Conservation (phyloP, 148 eudicot genomes). For the Vaccinium corymbosum region DNA sequence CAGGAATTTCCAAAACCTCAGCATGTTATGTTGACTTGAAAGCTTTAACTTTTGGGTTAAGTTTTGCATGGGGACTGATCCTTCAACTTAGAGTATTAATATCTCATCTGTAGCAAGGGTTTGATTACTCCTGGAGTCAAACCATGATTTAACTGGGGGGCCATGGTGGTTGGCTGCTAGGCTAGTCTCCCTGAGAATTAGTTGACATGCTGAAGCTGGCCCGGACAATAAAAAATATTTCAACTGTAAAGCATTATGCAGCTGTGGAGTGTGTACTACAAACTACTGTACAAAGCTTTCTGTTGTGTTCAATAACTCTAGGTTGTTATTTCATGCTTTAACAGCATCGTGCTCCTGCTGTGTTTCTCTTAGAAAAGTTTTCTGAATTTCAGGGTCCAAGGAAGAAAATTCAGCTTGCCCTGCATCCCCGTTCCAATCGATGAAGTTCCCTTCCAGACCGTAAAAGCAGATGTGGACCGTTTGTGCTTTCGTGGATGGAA, state of each 20-base stretch:
- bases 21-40: not conserved
- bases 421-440: slow-evolving; percentile 41
- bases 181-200: no score
- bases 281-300: not conserved
- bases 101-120: not conserved
- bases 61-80: not conserved
- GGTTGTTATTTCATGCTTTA: not conserved
- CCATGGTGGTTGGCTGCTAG: no score
- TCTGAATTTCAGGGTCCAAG: slow-evolving; percentile 73
- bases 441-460: not conserved
- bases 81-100: not conserved
- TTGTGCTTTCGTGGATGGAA: not conserved
- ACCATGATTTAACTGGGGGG: no score
- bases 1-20: not conserved
- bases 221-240: not conserved
- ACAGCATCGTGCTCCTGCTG: not conserved
- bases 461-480: not conserved
- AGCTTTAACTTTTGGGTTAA: not conserved
- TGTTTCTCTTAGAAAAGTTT: slow-evolving; percentile 6
- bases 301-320: not conserved
- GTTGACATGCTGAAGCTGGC: no score
- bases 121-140: no score
- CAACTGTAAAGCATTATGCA: not conserved
- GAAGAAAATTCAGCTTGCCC: slow-evolving; percentile 72
- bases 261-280: not conserved